A percentile compares a stretch with the other conserved stretches of the same genome.
Evolutionary conservation across 345 rosid genomes (phyloP).

Genomic region (Erysimum cheiranthoides): DNA sequence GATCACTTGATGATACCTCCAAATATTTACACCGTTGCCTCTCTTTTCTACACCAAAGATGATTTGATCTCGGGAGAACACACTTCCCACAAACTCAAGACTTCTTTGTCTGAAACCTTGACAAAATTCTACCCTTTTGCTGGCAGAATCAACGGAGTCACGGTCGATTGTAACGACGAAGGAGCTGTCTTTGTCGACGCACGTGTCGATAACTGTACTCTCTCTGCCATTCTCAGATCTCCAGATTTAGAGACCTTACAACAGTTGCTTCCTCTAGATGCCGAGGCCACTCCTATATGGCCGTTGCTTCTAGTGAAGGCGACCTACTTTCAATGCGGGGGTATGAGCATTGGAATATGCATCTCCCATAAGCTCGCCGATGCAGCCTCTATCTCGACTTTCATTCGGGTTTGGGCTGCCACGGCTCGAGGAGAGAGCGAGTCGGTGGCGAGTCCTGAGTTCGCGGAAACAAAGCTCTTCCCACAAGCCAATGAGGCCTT

Average conservation of each 20-base stretch:
- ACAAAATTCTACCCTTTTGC: conserved; percentile 58
- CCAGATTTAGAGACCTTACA: conserved; percentile 32
- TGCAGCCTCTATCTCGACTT: conserved; percentile 49
- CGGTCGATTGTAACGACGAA: conserved; percentile 53
- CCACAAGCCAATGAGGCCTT: conserved; percentile 38
- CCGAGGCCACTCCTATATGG: background rate
- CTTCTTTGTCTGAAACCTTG: conserved; percentile 54
- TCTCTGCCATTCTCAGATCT: conserved; percentile 38
- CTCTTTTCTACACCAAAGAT: conserved; percentile 28
- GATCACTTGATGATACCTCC: conserved; percentile 29
- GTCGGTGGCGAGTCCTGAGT: background rate
- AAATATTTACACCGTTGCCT: conserved; percentile 1
- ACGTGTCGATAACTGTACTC: conserved; percentile 26
- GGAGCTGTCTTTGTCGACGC: conserved; percentile 53
- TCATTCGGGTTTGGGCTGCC: conserved; percentile 36
- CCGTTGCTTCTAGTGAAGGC: conserved; percentile 31
- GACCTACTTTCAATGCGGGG: conserved; percentile 53
- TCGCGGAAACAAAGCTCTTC: conserved; percentile 21
- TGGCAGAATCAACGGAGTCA: conserved; percentile 50
- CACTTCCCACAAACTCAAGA: conserved; percentile 40
- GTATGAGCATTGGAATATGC: conserved; percentile 47
- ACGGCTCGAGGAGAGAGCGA: conserved; percentile 26
- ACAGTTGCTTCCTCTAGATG: conserved; percentile 40
- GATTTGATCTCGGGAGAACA: conserved; percentile 8
- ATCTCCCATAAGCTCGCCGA: conserved; percentile 57